Evolutionary conservation across 306 rosid genomes (phyloP), one percentile per base, ranked within the genome.

Genomic region (Prunus fruticosa): DNA sequence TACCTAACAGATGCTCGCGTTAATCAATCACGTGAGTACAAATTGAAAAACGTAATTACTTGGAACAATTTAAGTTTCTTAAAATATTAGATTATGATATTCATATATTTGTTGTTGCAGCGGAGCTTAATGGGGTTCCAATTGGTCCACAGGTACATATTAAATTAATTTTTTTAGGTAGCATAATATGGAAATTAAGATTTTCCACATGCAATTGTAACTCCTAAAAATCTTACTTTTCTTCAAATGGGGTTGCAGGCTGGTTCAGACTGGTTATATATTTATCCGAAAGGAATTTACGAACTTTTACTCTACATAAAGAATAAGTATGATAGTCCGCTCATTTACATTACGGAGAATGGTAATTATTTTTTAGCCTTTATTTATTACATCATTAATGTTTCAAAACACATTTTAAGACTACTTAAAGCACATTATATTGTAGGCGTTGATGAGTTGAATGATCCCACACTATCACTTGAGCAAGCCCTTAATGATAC

Each of bases 291-390:
- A 28, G 91, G 91, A 78, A 62, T 91, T 64, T 71, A 74, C 64
- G 67, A 80, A 34, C 76, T 87, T 32, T 71, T 90, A 61, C 68
- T 76, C 2, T 88, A 87, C 81, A 83, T 77, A 2, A 91, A 84
- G 85, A 60, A 43, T 8, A 87, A 85, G 66, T 91, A 78, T 49
- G 69, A 88, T 67, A 69, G 83, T 81, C 89, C 96, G 16, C 30
- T 78, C 32, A 83, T 90, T 50, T 90, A 84, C 80, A 84, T 91
- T 69, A 88, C 91, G 4, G 93, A 88, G 67, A 91, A 91, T 82
- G 96, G 96, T 91, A 83, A 71, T 32, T 14, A 72, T 9, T 20
- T 56, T 19, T 56, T 19, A 10, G 28, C 25, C 12, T n/a, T 20
- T 6, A 56, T 19, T 56, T 20, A 56, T 8, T 51, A 14, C n/a